Conservation (phyloP, 2,329 filamentous ascomycete species). For the Venturia carpophila region DNA sequence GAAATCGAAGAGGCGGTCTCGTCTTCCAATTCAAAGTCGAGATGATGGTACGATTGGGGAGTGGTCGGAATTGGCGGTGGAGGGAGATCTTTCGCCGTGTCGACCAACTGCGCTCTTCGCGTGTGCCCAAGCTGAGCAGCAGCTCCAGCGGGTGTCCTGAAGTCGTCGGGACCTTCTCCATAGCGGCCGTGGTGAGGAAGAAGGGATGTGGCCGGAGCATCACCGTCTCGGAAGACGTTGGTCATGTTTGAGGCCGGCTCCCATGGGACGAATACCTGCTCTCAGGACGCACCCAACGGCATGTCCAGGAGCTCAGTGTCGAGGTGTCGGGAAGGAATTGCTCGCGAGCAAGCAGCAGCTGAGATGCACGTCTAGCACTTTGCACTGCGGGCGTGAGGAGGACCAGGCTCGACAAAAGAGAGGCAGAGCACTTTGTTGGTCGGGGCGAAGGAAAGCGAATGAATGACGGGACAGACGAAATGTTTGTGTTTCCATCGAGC, state of each 20-base stretch:
- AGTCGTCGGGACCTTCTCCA: conserved; percentile 5
- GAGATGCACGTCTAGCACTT: not conserved
- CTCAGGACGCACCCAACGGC: conserved; percentile 1
- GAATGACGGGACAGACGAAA: not conserved
- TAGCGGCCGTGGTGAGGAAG: conserved; percentile 1
- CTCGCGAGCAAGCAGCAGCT: conserved; percentile 5
- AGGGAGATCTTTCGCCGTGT: conserved; percentile 3
- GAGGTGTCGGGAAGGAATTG: not conserved
- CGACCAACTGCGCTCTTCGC: not conserved
- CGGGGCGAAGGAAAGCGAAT: not conserved
- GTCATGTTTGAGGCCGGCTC: not conserved
- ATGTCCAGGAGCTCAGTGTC: not conserved
- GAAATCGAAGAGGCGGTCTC: not conserved
- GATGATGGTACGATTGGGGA: not conserved
- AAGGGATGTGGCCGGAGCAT: not conserved
- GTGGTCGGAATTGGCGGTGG: not conserved
- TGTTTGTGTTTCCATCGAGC: not conserved
- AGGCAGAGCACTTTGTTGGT: not conserved
- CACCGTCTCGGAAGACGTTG: not conserved
- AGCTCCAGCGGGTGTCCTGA: not conserved
- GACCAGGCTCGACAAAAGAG: not conserved
- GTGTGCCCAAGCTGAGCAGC: conserved; percentile 14
- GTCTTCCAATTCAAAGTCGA: not conserved
- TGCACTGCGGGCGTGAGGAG: not conserved
- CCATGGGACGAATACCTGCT: conserved; percentile 3